Evolutionary conservation across 2,329 filamentous ascomycete species (phyloP).

Genomic region (Torrubiellomyces zombiae): DNA sequence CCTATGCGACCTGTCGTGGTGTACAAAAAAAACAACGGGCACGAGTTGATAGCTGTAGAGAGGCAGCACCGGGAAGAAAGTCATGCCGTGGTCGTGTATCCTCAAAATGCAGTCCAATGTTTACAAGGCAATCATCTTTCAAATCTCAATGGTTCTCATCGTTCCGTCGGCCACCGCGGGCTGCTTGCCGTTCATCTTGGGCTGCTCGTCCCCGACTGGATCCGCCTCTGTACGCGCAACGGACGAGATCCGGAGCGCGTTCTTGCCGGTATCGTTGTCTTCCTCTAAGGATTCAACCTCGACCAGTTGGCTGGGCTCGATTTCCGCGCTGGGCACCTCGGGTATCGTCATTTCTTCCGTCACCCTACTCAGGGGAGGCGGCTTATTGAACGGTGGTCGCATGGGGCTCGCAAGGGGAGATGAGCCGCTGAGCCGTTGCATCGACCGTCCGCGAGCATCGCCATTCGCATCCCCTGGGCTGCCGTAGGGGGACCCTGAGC

Average conservation of each 20-base stretch:
- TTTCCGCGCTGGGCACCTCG: slow-evolving; percentile 19
- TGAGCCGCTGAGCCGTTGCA: slow-evolving; percentile 50
- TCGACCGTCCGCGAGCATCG: slow-evolving; percentile 51
- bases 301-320: slow-evolving; percentile 33
- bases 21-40: background rate
- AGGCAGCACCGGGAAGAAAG: too few relatives aligned
- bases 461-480: slow-evolving; percentile 43
- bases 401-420: slow-evolving; percentile 49
- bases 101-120: slow-evolving; percentile 24
- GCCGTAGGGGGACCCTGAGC: slow-evolving; percentile 43
- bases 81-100: slow-evolving; percentile 12
- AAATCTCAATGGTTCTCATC: slow-evolving; percentile 49
- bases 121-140: slow-evolving; percentile 3
- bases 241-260: slow-evolving; percentile 10
- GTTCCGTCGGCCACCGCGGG: slow-evolving; percentile 27
- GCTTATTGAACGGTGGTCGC: slow-evolving; percentile 46
- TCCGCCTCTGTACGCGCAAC: slow-evolving; percentile 18
- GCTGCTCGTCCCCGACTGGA: slow-evolving; percentile 21
- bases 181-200: slow-evolving; percentile 27
- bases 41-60: background rate
- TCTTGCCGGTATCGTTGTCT: slow-evolving; percentile 25
- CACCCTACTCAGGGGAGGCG: slow-evolving; percentile 57
- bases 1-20: slow-evolving; percentile 1
- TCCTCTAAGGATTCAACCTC: slow-evolving; percentile 38
- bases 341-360: slow-evolving; percentile 45